Base-by-base conservation (phyloP, 345 rosid species). In the Theobroma cacao region DNA sequence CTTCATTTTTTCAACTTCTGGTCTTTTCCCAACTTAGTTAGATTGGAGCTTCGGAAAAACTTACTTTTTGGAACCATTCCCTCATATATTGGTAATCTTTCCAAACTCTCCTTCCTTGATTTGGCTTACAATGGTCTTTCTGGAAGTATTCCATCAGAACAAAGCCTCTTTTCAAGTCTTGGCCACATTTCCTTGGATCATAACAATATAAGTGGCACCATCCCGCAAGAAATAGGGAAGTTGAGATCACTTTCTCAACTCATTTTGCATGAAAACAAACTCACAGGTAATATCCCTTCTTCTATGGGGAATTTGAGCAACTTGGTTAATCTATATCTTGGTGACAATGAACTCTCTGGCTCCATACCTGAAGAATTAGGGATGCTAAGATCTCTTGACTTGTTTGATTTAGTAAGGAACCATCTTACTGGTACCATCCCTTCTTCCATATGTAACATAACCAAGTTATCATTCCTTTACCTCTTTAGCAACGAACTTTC, bases 51-150 rank as follows among this genome's bases (percentile, higher is more conserved):
- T 12, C 3, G 0, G 15, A 50, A 63, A 18, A 79, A 78, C 65
- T 81, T 45, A 1, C 67, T 81, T 7, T 81, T 45, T 0, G 84
- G 87, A 15, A 17, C 63, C 76, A 75, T 84, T 47, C 82, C 84
- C n/a, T 10, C 82, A 2, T 52, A n/a, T 17, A 22, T 84, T 1
- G 52, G 61, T 22, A 71, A 78, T 33, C 84, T 84, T 9, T 45
- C 78, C 43, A 75, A 66, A 34, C 75, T 84, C 47, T 1, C 65
- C 56, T 4, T 1, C 53, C 82, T 84, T 5, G 74, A 81, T 22
- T 13, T 81, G 61, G 28, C 77, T 17, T 15, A 0, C 36, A 84
- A 81, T 64, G 1, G 1, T 3, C 45, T 75, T 30, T 61, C 76
- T 31, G 76, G 77, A 5, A 41, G 17, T 17, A 77, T 77, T 34